Conservation (phyloP, 805 yeast genomes). For the Lachancea waltii region DNA sequence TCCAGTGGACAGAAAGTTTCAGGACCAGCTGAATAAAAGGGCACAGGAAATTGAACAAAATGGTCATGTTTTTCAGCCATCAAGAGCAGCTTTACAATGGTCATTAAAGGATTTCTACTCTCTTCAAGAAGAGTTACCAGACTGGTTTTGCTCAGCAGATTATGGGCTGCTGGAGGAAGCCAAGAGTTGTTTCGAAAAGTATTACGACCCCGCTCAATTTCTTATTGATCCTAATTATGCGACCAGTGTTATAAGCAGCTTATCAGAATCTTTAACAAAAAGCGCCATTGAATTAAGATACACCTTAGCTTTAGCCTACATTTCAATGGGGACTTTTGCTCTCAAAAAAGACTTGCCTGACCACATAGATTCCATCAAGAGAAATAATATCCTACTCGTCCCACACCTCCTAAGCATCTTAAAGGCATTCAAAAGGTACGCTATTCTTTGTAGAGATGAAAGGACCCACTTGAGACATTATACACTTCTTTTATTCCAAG, state of each 20-base stretch:
- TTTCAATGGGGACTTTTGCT: constrained; percentile 25
- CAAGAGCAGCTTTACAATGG: constrained; percentile 42
- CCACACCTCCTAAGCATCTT: constrained; percentile 13
- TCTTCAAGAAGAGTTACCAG: constrained; percentile 38
- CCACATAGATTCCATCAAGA: constrained; percentile 19
- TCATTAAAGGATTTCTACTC: constrained; percentile 33
- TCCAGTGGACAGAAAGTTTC: constrained; percentile 34
- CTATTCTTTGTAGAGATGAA: constrained; percentile 24
- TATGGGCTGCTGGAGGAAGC: constrained; percentile 15
- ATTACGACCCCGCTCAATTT: constrained; percentile 11
- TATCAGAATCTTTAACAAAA: constrained; percentile 2
- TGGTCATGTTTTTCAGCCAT: constrained; percentile 23
- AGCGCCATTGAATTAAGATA: background rate
- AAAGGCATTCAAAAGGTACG: constrained; percentile 17
- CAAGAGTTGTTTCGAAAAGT: constrained; percentile 15
- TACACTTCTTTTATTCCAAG: constrained; percentile 20
- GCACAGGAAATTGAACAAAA: constrained; percentile 30
- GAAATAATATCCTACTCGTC: constrained; percentile 20
- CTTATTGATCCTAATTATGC: constrained; percentile 18
- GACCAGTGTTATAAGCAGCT: background rate
- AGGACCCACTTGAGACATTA: constrained; percentile 14
- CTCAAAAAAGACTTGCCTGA: constrained; percentile 6
- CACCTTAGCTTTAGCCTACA: constrained; percentile 21
- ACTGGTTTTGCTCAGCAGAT: constrained; percentile 40
- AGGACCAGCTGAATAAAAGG: constrained; percentile 31